These are phyloP conservation scores for Butyriboletus appendiculatus DNA, from an alignment of 1,284 basidiomycete genomes.

Conservation along the genomic window DNA sequence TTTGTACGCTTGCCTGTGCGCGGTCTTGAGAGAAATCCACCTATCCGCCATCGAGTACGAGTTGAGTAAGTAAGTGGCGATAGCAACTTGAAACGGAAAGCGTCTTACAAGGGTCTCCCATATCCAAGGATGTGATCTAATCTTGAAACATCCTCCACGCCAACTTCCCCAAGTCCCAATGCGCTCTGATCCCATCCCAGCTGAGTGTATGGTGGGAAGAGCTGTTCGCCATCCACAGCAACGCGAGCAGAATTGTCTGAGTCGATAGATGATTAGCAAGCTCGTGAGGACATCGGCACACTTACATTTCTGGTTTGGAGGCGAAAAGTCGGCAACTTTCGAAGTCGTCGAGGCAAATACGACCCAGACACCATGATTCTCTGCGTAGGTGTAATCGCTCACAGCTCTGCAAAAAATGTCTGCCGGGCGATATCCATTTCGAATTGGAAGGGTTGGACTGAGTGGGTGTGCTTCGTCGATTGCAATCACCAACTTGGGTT, in stretches of 20 bases:
- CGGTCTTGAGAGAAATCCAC: neutral
- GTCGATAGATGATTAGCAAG: conserved; percentile 2
- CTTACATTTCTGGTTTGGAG: neutral
- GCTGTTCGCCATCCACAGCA: neutral
- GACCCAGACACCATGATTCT: neutral
- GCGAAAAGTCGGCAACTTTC: neutral
- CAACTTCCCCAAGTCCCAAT: neutral
- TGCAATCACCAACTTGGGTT: too few species aligned
- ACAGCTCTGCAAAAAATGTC: neutral
- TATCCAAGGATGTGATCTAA: neutral
- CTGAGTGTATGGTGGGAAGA: neutral
- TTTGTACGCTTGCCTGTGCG: neutral
- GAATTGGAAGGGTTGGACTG: too few species aligned
- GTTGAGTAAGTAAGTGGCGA: neutral
- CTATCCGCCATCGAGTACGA: neutral
- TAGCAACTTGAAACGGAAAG: neutral
- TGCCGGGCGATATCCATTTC: too few species aligned
- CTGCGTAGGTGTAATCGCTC: neutral
- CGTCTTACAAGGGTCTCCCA: neutral
- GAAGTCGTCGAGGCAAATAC: neutral
- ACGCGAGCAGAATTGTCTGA: neutral
- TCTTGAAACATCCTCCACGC: neutral
- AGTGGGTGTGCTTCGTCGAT: too few species aligned
- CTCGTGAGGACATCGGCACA: neutral
- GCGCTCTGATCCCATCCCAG: neutral